Evolutionary conservation across 1,284 basidiomycete species (phyloP).

Genomic region (Dichomitus squalens): DNA sequence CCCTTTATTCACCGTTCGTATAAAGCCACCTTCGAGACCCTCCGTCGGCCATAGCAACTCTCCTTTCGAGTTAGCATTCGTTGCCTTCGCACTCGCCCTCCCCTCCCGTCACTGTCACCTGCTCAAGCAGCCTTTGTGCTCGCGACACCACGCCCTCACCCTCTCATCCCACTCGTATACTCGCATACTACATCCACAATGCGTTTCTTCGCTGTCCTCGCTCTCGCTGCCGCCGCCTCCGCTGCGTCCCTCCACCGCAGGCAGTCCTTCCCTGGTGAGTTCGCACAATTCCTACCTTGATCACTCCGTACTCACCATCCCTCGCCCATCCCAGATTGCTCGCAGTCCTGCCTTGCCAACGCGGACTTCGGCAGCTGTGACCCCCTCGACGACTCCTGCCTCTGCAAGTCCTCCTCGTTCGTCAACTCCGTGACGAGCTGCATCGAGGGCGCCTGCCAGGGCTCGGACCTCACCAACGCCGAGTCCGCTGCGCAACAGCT

Average conservation of each 20-base stretch:
- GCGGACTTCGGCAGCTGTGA: slow-evolving; percentile 46
- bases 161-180: slow-evolving; percentile 9
- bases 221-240: slow-evolving; percentile 42
- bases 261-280: slow-evolving; percentile 43
- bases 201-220: slow-evolving; percentile 53
- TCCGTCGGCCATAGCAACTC: slow-evolving; percentile 26
- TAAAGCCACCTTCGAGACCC: slow-evolving; percentile 17
- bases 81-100: slow-evolving; percentile 14
- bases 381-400: slow-evolving; percentile 47
- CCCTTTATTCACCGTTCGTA: slow-evolving; percentile 5
- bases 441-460: slow-evolving; percentile 46
- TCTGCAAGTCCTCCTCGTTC: slow-evolving; percentile 52
- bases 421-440: slow-evolving; percentile 49
- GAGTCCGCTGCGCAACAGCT: slow-evolving; percentile 43
- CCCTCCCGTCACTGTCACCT: slow-evolving; percentile 10
- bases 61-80: slow-evolving; percentile 22
- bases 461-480: slow-evolving; percentile 50
- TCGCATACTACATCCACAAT: slow-evolving; percentile 41
- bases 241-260: slow-evolving; percentile 35
- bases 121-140: slow-evolving; percentile 14
- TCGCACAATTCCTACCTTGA: background rate
- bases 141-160: slow-evolving; percentile 15
- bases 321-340: slow-evolving; percentile 47
- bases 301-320: background rate
- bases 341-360: slow-evolving; percentile 44